Percentiles rank a stretch among this genome's conserved stretches.
phyloP scores from a whole-genome alignment of 2,329 filamentous ascomycete genomes.

The Exophiala aquamarina region DNA sequence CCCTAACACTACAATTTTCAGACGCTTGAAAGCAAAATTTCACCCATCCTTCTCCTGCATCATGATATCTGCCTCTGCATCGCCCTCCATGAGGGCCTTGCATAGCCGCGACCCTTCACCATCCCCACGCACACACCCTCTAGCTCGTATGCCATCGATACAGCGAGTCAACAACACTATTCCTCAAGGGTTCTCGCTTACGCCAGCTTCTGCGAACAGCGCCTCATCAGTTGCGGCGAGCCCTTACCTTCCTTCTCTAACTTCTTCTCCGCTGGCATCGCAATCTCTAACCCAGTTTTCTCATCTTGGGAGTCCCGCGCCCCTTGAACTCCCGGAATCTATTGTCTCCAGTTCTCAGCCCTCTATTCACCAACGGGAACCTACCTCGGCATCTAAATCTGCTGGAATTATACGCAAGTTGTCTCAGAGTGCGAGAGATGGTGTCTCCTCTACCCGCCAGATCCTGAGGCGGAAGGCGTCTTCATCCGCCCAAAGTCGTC shows the following conservation, averaged over 20 bases:
- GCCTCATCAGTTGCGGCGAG: constrained; percentile 24
- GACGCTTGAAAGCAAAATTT: too few relatives aligned
- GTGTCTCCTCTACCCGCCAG: constrained; percentile 50
- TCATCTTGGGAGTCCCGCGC: constrained; percentile 45
- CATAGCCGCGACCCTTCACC: constrained; percentile 20
- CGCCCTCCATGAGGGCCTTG: constrained; percentile 16
- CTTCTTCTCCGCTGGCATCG: constrained; percentile 27
- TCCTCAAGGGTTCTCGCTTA: constrained; percentile 13
- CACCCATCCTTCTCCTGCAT: not conserved
- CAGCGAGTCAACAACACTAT: constrained; percentile 22
- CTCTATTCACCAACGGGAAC: constrained; percentile 12
- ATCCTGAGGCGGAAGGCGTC: constrained; percentile 72
- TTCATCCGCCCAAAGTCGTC: constrained; percentile 71
- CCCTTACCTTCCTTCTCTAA: constrained; percentile 25
- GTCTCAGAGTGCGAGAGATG: constrained; percentile 68
- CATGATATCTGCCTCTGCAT: constrained; percentile 18
- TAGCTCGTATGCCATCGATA: constrained; percentile 22
- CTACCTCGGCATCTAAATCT: constrained; percentile 45
- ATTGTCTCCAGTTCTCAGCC: constrained; percentile 51
- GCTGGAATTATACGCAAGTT: constrained; percentile 77
- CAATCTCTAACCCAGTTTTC: constrained; percentile 29
- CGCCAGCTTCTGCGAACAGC: constrained; percentile 25
- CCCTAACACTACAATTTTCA: constrained; percentile 2
- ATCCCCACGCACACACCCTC: constrained; percentile 17
- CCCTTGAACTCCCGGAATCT: constrained; percentile 73